phyloP scores from a whole-genome alignment of 805 yeast genomes.

The Ogataea saltuana region DNA sequence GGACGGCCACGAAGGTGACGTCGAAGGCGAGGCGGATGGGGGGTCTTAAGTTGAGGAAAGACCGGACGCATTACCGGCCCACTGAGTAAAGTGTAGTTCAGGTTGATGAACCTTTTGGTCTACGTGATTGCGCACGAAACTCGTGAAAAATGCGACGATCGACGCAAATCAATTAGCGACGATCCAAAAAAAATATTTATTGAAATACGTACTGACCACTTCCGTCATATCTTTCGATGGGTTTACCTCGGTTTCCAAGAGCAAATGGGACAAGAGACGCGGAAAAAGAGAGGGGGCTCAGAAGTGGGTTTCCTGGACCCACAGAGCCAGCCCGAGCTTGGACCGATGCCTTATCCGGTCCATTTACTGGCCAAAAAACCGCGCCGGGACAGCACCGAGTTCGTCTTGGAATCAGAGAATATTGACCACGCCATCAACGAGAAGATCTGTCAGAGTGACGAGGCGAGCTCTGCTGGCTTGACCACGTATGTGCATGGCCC shows the following conservation, averaged over 20 bases:
- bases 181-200: neutral
- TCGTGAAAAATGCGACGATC: too few relatives aligned
- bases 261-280: too few relatives aligned
- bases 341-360: slow-evolving; percentile 13
- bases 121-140: too few relatives aligned
- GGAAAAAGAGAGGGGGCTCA: neutral
- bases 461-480: slow-evolving; percentile 1
- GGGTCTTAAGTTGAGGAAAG: neutral
- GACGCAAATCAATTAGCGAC: too few relatives aligned
- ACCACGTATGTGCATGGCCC: slow-evolving; percentile 32
- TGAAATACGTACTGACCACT: too few relatives aligned
- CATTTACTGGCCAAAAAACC: slow-evolving; percentile 4
- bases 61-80: too few relatives aligned
- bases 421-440: slow-evolving; percentile 14
- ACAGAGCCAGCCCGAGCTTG: neutral
- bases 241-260: too few relatives aligned
- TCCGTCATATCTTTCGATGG: too few relatives aligned
- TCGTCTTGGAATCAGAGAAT: slow-evolving; percentile 6
- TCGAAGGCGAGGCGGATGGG: too few relatives aligned
- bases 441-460: slow-evolving; percentile 11
- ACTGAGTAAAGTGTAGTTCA: too few relatives aligned
- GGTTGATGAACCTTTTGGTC: too few relatives aligned
- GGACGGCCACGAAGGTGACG: too few relatives aligned
- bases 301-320: neutral
- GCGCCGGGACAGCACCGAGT: slow-evolving; percentile 7